Base-by-base conservation (phyloP, 441 rosid species). In the Kokia cookei region DNA sequence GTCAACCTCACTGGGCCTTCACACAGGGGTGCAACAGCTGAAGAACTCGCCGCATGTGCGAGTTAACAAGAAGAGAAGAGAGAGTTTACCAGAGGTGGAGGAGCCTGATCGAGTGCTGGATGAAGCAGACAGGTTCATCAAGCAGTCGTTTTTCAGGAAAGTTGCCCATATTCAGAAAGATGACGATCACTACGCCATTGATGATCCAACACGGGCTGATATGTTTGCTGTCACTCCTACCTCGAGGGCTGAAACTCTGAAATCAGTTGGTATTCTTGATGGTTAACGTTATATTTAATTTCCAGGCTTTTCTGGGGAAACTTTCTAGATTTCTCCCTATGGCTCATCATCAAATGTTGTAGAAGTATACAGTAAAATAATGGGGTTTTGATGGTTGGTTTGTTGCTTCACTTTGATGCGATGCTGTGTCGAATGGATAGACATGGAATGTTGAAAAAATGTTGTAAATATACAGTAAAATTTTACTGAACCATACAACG, bases 141-240 rank as follows among this genome's bases (percentile, higher is more conserved):
- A 65, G 58, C 80, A 74, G 15, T 89, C 91, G 1, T 81, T 86
- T 65, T 87, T 89, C 68, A 83, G 91, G 76, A 89, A 86, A 69
- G 76, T 87, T 24, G 93, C 88, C 0, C 91, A 87, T 48, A 43
- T 89, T 29, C 89, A 79, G 64, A 87, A 85, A 26, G 74, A 72
- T 10, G 76, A 82, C 9, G n/a, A 50, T 2, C 79, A 79, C 11
- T 71, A 73, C 13, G 4, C 47, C 8, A 7, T 69, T 8, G 73
- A 78, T 2, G 77, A 81, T 53, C 65, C 80, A 2, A 12, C 54
- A 4, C 74, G 43, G 0, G 50, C 71, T 62, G 89, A 86, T 26
- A 77, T 69, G 27, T 79, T 66, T 9, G 78, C 76, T 40, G 43
- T 69, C 1, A 14, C 0, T 14, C 26, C 37, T 26, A 12, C 51